Percentiles rank a stretch among this genome's conserved stretches.
Conservation (phyloP, 306 rosid species). For the Nissolia schottii region DNA sequence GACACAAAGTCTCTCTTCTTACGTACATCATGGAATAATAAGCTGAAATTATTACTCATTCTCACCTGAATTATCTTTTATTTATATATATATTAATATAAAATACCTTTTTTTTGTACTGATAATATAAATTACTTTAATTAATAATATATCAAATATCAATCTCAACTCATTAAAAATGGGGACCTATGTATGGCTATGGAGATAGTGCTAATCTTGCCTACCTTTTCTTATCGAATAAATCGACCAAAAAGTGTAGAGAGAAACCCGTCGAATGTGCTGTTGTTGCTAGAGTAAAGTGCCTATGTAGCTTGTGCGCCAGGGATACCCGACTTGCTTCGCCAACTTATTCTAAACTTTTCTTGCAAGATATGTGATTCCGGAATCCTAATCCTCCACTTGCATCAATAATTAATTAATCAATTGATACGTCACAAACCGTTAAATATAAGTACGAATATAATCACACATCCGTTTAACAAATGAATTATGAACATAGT, state of each 20-base stretch:
- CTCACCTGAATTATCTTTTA: too few species aligned
- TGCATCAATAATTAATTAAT: not conserved
- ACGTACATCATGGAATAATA: too few species aligned
- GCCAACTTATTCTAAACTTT: not conserved
- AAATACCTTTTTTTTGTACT: too few species aligned
- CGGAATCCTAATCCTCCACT: not conserved
- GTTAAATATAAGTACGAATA: not conserved
- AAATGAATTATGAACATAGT: not conserved
- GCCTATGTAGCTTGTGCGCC: not conserved
- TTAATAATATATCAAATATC: too few species aligned
- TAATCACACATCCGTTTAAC: not conserved
- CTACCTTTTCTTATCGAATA: not conserved
- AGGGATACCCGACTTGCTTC: not conserved
- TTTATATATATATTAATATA: too few species aligned
- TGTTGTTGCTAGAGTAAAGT: not conserved
- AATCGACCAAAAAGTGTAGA: not conserved
- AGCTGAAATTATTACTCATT: too few species aligned
- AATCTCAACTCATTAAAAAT: too few species aligned
- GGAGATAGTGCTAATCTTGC: not conserved
- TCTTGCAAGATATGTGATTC: not conserved
- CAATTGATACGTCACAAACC: too few species aligned
- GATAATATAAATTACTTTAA: too few species aligned
- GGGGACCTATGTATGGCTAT: not conserved
- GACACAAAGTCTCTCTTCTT: too few species aligned
- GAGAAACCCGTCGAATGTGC: not conserved